Conservation (phyloP, 345 rosid species). For the Clarkia xantiana region DNA sequence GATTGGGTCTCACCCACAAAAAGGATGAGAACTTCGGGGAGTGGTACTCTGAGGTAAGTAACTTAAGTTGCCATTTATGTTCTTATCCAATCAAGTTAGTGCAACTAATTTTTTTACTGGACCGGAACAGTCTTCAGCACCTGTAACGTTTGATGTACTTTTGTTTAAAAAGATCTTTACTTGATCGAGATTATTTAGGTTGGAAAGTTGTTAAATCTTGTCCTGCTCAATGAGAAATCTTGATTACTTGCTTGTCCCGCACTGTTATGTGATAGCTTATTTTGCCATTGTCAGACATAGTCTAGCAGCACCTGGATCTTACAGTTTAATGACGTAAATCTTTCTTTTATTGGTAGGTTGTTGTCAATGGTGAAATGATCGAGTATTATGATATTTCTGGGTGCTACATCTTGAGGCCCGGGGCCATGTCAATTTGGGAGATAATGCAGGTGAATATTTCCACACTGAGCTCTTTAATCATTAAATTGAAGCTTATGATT, state of each 20-base stretch:
- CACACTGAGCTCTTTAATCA: background rate
- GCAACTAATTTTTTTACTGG: too few species aligned
- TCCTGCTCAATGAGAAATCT: background rate
- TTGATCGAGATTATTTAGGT: too few species aligned
- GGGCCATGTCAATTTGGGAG: conserved; percentile 97
- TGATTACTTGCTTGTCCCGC: too few species aligned
- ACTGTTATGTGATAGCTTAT: too few species aligned
- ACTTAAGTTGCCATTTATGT: background rate
- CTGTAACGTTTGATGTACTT: background rate
- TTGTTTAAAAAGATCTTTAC: background rate
- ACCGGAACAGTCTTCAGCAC: too few species aligned
- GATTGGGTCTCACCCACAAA: conserved; percentile 62
- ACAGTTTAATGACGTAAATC: background rate
- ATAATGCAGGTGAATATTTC: conserved; percentile 68
- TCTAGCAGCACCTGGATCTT: too few species aligned
- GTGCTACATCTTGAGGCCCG: conserved; percentile 89
- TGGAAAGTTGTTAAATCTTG: background rate
- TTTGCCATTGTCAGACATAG: too few species aligned
- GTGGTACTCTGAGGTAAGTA: conserved; percentile 85
- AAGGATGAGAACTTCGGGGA: conserved; percentile 92
- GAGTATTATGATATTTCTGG: conserved; percentile 97
- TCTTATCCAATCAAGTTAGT: background rate
- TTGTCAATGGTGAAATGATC: conserved; percentile 82
- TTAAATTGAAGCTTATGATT: background rate
- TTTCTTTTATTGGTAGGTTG: conserved; percentile 36